These are phyloP conservation scores for Luffa aegyptiaca DNA, from an alignment of 306 rosid genomes.

Conservation along the genomic window DNA sequence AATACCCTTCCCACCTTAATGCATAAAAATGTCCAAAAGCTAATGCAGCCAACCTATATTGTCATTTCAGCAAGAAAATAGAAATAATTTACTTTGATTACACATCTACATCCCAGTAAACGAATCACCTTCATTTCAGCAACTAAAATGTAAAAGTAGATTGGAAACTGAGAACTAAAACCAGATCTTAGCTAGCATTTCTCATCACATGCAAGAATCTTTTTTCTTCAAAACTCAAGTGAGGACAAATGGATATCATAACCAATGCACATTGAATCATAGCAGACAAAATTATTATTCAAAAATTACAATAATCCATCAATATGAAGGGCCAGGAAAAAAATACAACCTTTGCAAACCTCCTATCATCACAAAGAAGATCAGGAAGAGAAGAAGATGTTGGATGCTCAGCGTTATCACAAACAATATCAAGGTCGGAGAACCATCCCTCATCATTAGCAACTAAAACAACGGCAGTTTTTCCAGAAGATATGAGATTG, in stretches of 20 bases:
- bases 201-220: neutral
- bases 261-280: neutral
- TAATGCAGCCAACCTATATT: neutral
- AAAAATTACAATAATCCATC: neutral
- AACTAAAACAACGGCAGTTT: conserved; percentile 63
- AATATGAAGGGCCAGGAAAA: neutral
- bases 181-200: neutral
- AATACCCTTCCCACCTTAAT: neutral
- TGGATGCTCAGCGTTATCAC: conserved; percentile 26
- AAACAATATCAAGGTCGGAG: conserved; percentile 21
- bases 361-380: conserved; percentile 37
- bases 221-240: neutral
- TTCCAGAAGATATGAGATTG: conserved; percentile 52
- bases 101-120: neutral
- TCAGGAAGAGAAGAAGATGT: conserved; percentile 29
- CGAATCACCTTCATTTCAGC: neutral
- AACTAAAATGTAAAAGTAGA: neutral
- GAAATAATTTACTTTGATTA: neutral
- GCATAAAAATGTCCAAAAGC: neutral
- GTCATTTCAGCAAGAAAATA: neutral
- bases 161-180: neutral
- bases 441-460: conserved; percentile 26
- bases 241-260: neutral
- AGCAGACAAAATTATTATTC: neutral
- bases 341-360: conserved; percentile 37